phyloP scores from a whole-genome alignment of 495 filamentous ascomycete genomes.

The Darksidea phi region DNA sequence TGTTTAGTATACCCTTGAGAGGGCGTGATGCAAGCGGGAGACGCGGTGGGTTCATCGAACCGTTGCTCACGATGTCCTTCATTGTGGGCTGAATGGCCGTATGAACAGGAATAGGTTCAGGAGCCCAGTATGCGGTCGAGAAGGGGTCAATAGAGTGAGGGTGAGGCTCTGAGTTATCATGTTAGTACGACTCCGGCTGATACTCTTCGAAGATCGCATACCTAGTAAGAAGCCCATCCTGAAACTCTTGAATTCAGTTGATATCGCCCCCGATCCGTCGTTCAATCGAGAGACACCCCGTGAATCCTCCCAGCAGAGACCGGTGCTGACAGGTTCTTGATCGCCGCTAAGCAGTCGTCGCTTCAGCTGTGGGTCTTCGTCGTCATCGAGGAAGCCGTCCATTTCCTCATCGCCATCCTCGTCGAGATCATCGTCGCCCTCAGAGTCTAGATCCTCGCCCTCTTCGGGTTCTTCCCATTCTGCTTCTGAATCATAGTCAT shows the following conservation, averaged over 20 bases:
- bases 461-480: constrained; percentile 89
- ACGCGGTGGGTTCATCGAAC: constrained; percentile 36
- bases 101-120: constrained; percentile 19
- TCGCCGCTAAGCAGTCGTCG: constrained; percentile 59
- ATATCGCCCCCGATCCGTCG: constrained; percentile 46
- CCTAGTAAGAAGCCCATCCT: constrained; percentile 71
- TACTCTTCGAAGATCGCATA: constrained; percentile 42
- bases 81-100: constrained; percentile 1
- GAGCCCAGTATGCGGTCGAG: constrained; percentile 75
- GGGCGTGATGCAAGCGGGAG: constrained; percentile 25
- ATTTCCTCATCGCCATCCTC: constrained; percentile 63
- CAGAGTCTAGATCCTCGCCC: constrained; percentile 71
- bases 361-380: constrained; percentile 42
- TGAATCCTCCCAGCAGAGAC: constrained; percentile 75
- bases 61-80: constrained; percentile 40
- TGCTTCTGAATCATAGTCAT: constrained; percentile 95
- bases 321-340: constrained; percentile 71
- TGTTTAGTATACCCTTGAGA: constrained; percentile 31
- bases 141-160: constrained; percentile 76
- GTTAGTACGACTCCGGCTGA: constrained; percentile 11
- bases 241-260: constrained; percentile 52
- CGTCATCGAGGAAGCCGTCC: constrained; percentile 76
- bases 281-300: constrained; percentile 44
- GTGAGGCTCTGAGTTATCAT: constrained; percentile 39
- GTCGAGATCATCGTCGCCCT: constrained; percentile 77